Base-by-base conservation (phyloP, 306 rosid species). In the Pueraria montana region DNA sequence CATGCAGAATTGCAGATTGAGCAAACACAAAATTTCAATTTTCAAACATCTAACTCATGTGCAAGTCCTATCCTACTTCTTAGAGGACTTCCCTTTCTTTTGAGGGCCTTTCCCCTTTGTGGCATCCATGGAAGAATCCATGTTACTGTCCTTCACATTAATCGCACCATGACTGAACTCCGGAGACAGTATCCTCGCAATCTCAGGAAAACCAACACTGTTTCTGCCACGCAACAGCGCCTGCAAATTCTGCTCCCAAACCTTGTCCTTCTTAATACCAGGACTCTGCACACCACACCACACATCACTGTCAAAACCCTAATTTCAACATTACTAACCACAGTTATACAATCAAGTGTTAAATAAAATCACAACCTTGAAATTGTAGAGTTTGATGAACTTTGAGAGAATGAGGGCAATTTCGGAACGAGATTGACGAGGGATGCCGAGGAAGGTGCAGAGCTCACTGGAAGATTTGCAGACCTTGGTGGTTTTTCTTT, bases 201-300 rank as follows among this genome's bases (percentile, higher is more conserved):
- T 36, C 89, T 87, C 92, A 4, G 91, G 61, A 23, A 90, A 78
- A 20, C 94, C 92, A 81, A 89, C 69, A 18, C 84, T 82, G 18
- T 11, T 86, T 71, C 87, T 92, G 12, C 94, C 89, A 27, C 89
- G 91, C 67, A 92, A 62, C 42, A 89, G 61, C 0, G 87, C 78
- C 40, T 87, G 87, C 85, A 92, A 80, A 84, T 89, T 90, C 86
- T 85, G 90, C 86, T 90, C 92, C 97, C 89, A 89, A 34, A 81
- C 78, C 78, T 80, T 76, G 81, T 92, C 91, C 77, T 90, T 90
- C 68, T 85, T 86, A 20, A 90, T 87, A 48, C 94, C 92, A 46
- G 94, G 96, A 84, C 90, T 88, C 94, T 90, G 90, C 89, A 76
- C 26, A 55, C 5, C 65, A 48, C n/a, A 77, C 32, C 18, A 77